These are phyloP conservation scores for Cucurbita pepo DNA, from an alignment of 306 rosid genomes.

Conservation along the genomic window DNA sequence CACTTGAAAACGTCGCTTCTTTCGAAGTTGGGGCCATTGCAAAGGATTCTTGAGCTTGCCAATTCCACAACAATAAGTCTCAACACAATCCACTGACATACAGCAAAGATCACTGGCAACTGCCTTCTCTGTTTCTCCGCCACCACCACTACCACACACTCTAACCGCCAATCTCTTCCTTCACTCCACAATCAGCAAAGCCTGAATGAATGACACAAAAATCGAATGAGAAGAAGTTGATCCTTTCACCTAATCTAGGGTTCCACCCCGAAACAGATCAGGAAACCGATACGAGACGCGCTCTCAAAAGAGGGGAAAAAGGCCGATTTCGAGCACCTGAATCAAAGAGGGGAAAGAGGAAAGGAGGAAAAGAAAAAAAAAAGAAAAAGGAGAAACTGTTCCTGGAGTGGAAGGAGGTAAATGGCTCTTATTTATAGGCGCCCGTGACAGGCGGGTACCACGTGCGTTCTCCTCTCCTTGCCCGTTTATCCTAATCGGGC, in stretches of 20 bases:
- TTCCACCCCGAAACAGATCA: not conserved
- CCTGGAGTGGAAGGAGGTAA: not conserved
- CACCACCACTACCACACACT: constrained; percentile 3
- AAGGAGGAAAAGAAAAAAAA: not conserved
- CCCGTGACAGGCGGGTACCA: constrained; percentile 4
- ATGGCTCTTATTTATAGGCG: not conserved
- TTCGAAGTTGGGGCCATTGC: constrained; percentile 92
- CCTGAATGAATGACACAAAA: not conserved
- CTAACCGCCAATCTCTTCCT: not conserved
- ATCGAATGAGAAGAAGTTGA: not conserved
- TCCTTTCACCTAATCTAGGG: not conserved
- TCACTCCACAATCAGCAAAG: not conserved
- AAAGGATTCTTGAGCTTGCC: constrained; percentile 52
- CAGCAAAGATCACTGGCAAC: constrained; percentile 29
- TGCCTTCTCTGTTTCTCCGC: constrained; percentile 6
- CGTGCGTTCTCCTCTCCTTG: not conserved
- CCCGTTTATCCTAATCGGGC: too few relatives aligned
- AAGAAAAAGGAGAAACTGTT: not conserved
- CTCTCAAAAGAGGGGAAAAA: not conserved
- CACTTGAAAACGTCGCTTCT: constrained; percentile 45
- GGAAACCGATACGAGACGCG: not conserved
- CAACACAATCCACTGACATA: constrained; percentile 56
- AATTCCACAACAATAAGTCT: constrained; percentile 38
- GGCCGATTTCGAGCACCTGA: not conserved
- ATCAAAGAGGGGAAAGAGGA: not conserved